These are phyloP conservation scores for Aureobasidium namibiae DNA, from an alignment of 2,329 filamentous ascomycete species.

Conservation along the genomic window DNA sequence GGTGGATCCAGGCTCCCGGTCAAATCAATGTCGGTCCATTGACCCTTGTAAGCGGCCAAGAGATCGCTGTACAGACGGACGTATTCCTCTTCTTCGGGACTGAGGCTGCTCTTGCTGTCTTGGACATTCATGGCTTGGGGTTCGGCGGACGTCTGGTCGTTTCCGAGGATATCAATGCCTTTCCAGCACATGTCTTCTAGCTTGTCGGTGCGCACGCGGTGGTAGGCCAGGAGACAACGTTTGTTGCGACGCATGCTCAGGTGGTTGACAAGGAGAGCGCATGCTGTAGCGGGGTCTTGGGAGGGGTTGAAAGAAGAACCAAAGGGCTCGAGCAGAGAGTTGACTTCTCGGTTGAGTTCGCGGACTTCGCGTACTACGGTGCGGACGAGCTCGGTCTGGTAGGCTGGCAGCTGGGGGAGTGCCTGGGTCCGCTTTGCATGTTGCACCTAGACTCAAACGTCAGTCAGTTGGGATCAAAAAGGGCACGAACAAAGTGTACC, in stretches of 20 bases:
- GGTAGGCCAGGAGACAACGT: slow-evolving; percentile 88
- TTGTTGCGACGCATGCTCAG: slow-evolving; percentile 94
- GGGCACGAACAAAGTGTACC: slow-evolving; percentile 37
- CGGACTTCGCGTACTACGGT: slow-evolving; percentile 83
- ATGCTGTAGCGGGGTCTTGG: slow-evolving; percentile 74
- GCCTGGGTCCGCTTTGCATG: slow-evolving; percentile 93
- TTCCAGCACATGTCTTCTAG: slow-evolving; percentile 91
- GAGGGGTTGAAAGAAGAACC: slow-evolving; percentile 74
- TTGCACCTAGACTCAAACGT: slow-evolving; percentile 56
- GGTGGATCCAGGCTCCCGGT: slow-evolving; percentile 91
- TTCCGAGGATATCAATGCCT: slow-evolving; percentile 73
- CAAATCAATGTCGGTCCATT: slow-evolving; percentile 96
- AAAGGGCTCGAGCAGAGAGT: slow-evolving; percentile 71
- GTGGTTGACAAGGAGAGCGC: slow-evolving; percentile 85
- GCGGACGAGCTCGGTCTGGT: slow-evolving; percentile 86
- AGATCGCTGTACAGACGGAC: slow-evolving; percentile 86
- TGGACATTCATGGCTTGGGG: slow-evolving; percentile 36
- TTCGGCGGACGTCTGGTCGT: slow-evolving; percentile 36
- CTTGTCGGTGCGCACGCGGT: slow-evolving; percentile 81
- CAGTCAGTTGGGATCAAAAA: slow-evolving; percentile 11
- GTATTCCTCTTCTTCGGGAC: slow-evolving; percentile 94
- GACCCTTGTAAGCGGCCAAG: slow-evolving; percentile 91
- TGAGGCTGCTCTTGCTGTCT: slow-evolving; percentile 56
- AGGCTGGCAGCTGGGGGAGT: slow-evolving; percentile 76
- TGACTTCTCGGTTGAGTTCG: slow-evolving; percentile 81